Evolutionary conservation across 1,284 basidiomycete genomes (phyloP), one percentile per base, ranked within the genome.

Genomic region (Ustilago curta): DNA sequence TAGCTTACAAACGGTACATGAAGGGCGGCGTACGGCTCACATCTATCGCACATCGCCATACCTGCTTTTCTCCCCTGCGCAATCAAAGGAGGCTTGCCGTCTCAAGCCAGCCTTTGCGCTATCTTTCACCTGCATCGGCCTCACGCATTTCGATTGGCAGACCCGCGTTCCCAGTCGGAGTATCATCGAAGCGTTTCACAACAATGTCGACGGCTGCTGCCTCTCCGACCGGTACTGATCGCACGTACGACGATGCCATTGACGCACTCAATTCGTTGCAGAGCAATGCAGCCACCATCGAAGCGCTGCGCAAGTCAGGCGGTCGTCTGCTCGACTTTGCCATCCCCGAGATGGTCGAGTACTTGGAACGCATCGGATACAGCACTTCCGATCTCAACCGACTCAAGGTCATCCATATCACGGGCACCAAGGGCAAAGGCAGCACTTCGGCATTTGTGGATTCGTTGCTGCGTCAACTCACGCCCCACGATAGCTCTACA

Each of bases 341-440:
- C 32, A 92, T 97, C 52, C 89, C 90, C 18, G 94, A 97, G 86
- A 96, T 94, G 91, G 85, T 93, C 54, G 94, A 97, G 82, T 98
- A 97, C 84, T 88, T 98, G 42, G 87, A 88, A 40, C 88, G 94
- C 69, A 93, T 97, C 83, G 95, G 94, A 21, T 95, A 98, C 86
- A 87, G 32, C 44, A 90, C 92, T 27, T 87, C 89, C 57, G 91
- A 95, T 77, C 88, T 99, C 56, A 95, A 99, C 85, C 86, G 87
- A 50, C 88, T 99, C 70, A 97, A 98, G 85, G 94, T 95, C 59
- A 90, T 99, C 35, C 97, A 99, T 87, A 91, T 99, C 81, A 96
- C 97, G 14, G 97, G 97, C 3, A 99, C 97, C 5, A 99, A 99
- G 86, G 97, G 97, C 48, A 99, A 99, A 85, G 97, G 97, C 3